A percentile compares a stretch with the other conserved stretches of the same genome.
Evolutionary conservation across 2,329 filamentous ascomycete genomes (phyloP).

Genomic region (Hymenoscyphus fructigenus): DNA sequence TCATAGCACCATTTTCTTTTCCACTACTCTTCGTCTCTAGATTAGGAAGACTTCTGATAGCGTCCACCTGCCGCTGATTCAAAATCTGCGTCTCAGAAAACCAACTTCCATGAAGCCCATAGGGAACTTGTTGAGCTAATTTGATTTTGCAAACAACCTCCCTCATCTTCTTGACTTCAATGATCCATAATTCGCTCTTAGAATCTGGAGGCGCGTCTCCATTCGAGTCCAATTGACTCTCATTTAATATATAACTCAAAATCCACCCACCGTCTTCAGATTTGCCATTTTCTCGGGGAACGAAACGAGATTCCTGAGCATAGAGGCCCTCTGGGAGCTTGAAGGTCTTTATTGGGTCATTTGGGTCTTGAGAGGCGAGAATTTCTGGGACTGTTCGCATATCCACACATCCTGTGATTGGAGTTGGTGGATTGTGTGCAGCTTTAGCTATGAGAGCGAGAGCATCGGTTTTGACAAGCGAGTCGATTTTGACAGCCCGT

Average conservation of each 20-base stretch:
- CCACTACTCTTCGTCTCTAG: conserved; percentile 2
- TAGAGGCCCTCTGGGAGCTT: conserved; percentile 59
- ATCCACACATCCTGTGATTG: conserved; percentile 63
- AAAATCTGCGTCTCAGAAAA: conserved; percentile 54
- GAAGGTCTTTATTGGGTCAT: conserved; percentile 63
- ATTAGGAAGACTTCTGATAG: conserved; percentile 23
- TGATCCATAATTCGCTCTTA: conserved; percentile 65
- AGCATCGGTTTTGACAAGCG: conserved; percentile 61
- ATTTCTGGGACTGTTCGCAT: conserved; percentile 53
- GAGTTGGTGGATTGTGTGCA: conserved; percentile 43
- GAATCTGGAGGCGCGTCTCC: conserved; percentile 41
- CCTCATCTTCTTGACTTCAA: conserved; percentile 63
- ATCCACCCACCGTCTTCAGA: conserved; percentile 67
- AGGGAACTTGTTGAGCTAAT: conserved; percentile 67
- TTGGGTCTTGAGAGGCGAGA: conserved; percentile 42
- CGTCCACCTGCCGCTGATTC: conserved; percentile 41
- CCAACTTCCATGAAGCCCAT: conserved; percentile 66
- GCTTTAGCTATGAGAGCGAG: conserved; percentile 53
- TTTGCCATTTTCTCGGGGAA: conserved; percentile 44
- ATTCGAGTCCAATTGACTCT: conserved; percentile 54
- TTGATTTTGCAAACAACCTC: conserved; percentile 57
- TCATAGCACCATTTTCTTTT: neutral
- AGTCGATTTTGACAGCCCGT: conserved; percentile 64
- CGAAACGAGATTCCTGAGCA: conserved; percentile 67
- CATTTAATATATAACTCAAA: conserved; percentile 69